A percentile compares a stretch with the other conserved stretches of the same genome.
Evolutionary conservation across 2,329 filamentous ascomycete species (phyloP).

Genomic region (Fusarium foetens): DNA sequence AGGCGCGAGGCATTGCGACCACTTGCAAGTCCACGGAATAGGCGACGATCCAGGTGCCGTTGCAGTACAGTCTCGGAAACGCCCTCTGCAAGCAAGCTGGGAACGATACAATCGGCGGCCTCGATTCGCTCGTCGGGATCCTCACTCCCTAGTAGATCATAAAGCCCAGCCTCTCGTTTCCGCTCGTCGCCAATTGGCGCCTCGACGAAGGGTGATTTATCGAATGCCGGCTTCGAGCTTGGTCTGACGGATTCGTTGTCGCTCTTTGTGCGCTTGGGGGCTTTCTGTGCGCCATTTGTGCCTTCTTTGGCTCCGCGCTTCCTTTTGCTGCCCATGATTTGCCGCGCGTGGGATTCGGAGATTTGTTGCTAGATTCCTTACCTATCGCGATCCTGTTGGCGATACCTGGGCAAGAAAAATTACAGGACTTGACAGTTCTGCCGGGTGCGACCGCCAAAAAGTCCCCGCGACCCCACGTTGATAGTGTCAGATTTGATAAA

Average conservation of each 20-base stretch:
- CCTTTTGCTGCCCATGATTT: constrained; percentile 49
- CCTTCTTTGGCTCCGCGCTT: constrained; percentile 50
- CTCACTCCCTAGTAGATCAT: constrained; percentile 70
- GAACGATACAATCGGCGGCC: constrained; percentile 68
- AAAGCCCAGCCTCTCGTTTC: constrained; percentile 67
- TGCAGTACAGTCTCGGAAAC: constrained; percentile 64
- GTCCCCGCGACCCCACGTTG: constrained; percentile 32
- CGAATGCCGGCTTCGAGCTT: constrained; percentile 34
- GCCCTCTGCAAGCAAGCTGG: constrained; percentile 62
- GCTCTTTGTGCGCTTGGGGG: constrained; percentile 48
- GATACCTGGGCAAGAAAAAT: constrained; percentile 21
- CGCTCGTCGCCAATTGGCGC: constrained; percentile 63
- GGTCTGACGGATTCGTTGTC: constrained; percentile 29
- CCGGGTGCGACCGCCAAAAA: constrained; percentile 36
- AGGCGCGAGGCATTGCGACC: constrained; percentile 87
- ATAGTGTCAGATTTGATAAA: no score
- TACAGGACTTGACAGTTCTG: constrained; percentile 28
- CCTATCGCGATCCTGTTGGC: not conserved
- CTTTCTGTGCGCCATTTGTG: constrained; percentile 40
- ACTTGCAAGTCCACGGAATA: constrained; percentile 90
- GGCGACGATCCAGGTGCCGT: constrained; percentile 70
- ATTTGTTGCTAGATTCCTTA: no score
- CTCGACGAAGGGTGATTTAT: constrained; percentile 61
- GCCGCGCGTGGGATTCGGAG: no score
- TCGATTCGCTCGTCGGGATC: constrained; percentile 65